Evolutionary conservation across 2,329 filamentous ascomycete species (phyloP), one percentile per base, ranked within the genome.

Genomic region (Fusarium sulawesiense): DNA sequence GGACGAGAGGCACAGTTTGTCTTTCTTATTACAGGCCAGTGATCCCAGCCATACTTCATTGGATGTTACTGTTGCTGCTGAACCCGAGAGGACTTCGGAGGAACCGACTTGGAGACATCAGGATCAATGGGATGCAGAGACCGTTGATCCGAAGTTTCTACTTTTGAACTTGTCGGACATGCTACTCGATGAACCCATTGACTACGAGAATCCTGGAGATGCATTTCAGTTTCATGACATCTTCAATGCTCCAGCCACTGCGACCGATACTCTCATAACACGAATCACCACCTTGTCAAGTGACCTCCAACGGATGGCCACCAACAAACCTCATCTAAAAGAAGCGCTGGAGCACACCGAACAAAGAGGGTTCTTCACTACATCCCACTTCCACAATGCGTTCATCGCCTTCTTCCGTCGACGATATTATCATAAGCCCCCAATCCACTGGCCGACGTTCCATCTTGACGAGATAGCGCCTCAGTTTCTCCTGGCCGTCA

Each of bases 391-490:
- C 8, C 54, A 62, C 13, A 40, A 54, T 11, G 48, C 45, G 1
- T 20, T 73, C 1, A 47, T 46, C 2, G 32, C 53, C 4, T 30
- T 61, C 12, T 66, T 66, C 6, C 70, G 59, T 11, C 59, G 48
- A 3, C 32, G 70, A 6, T 55, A 71, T 13, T 73, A 68, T 1
- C 67, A 58, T 6, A 56, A 42, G 3, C 32, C 54, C 2, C 45
- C 48, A 0, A 57, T 73, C 7, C 70, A 72, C 21, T 72, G 70
- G 70, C 60, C 70, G 8, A 66, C 70, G 7, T 72, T 72, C 13
- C 45, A 65, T 7, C 64, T 68, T 2, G 55, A 71, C 4, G 49
- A 40, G 6, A 45, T 50, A 6, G 21, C 47, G n/a, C 48, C 55
- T 2, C 70, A 64, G 8, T 11, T 73, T 2, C 25, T 73, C 1